Evolutionary conservation across 2,329 filamentous ascomycete species (phyloP), one percentile per base, ranked within the genome.

Genomic region (Whalleya microplaca): DNA sequence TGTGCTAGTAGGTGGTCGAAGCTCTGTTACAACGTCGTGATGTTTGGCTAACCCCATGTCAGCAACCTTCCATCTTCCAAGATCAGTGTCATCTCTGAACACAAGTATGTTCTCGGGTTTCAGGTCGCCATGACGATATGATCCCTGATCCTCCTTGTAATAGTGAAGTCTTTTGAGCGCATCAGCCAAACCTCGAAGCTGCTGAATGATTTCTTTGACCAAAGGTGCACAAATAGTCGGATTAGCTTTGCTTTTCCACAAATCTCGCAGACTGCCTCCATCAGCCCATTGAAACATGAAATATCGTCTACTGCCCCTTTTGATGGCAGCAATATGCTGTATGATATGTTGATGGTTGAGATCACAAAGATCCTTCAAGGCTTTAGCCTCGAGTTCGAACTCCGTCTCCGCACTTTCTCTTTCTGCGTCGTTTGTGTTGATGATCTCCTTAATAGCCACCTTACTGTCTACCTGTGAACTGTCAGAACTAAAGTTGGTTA

Each of bases 271-370:
- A 21, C 60, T 65, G 18, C 61, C 62, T n/a, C 56, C 44, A 8
- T 54, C 44, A 1, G 65, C 65, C 56, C 53, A 66, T 2, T 61
- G 59, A 42, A 65, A 67, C 27, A 64, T 52, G 52, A 66, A 57
- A 16, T 51, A 64, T 40, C 62, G 45, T 32, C 19, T 46, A 7
- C 47, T 7, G 1, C 49, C 48, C 18, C 37, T 44, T 42, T 40
- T 45, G 18, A 62, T 61, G 16, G 55, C 43, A 45, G 55, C 55
- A 29, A 59, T 6, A 18, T 54, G 44, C 6, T 42, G 21, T 2
- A 55, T 47, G 29, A 60, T 46, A 45, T 60, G 48, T 4, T n/a
- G 8, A 20, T 61, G 29, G 9, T 50, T 86, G 86, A 59, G n/a
- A 19, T 29, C 49, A 19, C 42, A 29, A 12, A 59, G 47, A 12